These are phyloP conservation scores for Pachysolen tannophilus DNA, from an alignment of 805 yeast genomes.

Conservation along the genomic window DNA sequence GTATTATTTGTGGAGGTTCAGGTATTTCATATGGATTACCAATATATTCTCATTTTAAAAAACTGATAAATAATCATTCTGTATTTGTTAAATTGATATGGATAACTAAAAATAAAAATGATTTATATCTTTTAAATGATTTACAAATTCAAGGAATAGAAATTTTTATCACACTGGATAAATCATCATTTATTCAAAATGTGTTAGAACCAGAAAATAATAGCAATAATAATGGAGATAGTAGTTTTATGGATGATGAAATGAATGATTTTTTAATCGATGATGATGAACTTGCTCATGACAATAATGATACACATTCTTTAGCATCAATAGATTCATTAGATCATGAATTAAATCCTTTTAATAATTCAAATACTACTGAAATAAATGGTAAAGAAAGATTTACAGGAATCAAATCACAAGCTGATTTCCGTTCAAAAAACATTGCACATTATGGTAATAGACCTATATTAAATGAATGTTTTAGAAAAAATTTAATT, in stretches of 20 bases:
- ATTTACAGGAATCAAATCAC: neutral
- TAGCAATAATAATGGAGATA: constrained; percentile 2
- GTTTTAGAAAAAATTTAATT: constrained; percentile 22
- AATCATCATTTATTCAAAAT: neutral
- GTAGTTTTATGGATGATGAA: constrained; percentile 1
- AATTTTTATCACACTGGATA: constrained; percentile 27
- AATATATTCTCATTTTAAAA: constrained; percentile 31
- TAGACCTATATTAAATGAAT: constrained; percentile 34
- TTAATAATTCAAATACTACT: constrained; percentile 7
- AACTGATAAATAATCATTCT: constrained; percentile 16
- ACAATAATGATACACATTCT: constrained; percentile 10
- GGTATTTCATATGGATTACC: constrained; percentile 63
- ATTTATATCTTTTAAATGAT: constrained; percentile 37
- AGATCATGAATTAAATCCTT: constrained; percentile 19
- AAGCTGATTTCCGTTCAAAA: constrained; percentile 1
- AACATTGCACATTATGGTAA: constrained; percentile 21
- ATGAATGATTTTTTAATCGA: constrained; percentile 7
- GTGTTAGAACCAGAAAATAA: constrained; percentile 1
- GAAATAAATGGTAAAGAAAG: constrained; percentile 1
- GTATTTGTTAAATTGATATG: constrained; percentile 41
- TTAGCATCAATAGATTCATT: constrained; percentile 8
- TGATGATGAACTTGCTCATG: constrained; percentile 5
- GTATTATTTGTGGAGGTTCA: constrained; percentile 63
- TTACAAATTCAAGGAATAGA: constrained; percentile 26
- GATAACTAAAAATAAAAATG: constrained; percentile 41